Percentiles rank a stretch among this genome's conserved stretches.
phyloP scores from a whole-genome alignment of 73 alveolate genomes.

The Tetrahymena elliotti region DNA sequence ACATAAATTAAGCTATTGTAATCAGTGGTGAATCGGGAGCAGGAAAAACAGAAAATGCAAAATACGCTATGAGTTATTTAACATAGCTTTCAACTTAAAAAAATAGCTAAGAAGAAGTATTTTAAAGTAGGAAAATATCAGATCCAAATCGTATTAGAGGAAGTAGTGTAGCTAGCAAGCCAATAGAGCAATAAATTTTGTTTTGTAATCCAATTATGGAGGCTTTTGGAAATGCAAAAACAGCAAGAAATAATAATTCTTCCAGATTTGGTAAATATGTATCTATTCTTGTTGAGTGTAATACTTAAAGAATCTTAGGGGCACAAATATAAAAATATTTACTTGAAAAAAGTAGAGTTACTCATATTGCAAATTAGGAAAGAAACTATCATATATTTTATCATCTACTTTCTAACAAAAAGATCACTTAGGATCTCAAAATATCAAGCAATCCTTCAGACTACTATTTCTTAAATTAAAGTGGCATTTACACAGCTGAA shows the following conservation, averaged over 20 bases:
- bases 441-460: background rate
- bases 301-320: conserved; percentile 75
- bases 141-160: conserved; percentile 1
- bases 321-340: conserved; percentile 81
- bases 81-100: conserved; percentile 46
- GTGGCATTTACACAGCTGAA: conserved; percentile 15
- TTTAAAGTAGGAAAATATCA: background rate
- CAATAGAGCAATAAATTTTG: conserved; percentile 75
- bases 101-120: background rate
- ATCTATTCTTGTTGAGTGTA: conserved; percentile 70
- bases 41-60: conserved; percentile 99
- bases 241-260: conserved; percentile 79
- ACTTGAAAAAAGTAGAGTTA: conserved; percentile 92
- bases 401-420: conserved; percentile 43
- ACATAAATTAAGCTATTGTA: conserved; percentile 83
- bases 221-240: conserved; percentile 98
- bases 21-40: conserved; percentile 99
- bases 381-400: conserved; percentile 94
- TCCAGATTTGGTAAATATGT: conserved; percentile 97
- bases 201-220: conserved; percentile 97
- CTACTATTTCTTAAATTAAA: conserved; percentile 6
- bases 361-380: conserved; percentile 65
- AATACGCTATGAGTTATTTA: conserved; percentile 83
- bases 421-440: background rate
- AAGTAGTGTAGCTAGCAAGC: background rate